Evolutionary conservation across 2,329 filamentous ascomycete genomes (phyloP).

Genomic region (Geosmithia putterillii): DNA sequence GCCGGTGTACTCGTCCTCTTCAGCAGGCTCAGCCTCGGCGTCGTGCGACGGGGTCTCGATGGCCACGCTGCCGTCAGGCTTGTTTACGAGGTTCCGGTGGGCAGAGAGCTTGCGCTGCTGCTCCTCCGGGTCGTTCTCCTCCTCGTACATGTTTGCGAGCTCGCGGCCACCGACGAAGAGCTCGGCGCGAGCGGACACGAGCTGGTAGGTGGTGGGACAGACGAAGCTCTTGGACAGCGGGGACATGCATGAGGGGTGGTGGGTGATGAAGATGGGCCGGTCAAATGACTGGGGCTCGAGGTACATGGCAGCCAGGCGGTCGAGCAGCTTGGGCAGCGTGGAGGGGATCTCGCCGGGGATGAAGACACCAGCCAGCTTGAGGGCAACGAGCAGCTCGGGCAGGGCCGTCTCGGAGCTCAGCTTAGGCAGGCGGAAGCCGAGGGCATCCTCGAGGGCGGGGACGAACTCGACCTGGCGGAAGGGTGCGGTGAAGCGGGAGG

Average conservation of each 20-base stretch:
- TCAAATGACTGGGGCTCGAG: conserved; percentile 63
- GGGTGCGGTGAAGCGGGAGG: conserved; percentile 34
- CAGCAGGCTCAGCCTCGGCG: conserved; percentile 1
- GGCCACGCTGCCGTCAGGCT: conserved; percentile 16
- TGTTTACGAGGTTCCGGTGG: conserved; percentile 28
- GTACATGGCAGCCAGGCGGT: conserved; percentile 63
- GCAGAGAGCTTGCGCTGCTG: conserved; percentile 72
- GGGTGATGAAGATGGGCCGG: conserved; percentile 69
- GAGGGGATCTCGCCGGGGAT: conserved; percentile 51
- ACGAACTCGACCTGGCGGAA: conserved; percentile 72
- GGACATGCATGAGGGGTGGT: conserved; percentile 84
- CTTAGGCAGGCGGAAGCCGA: conserved; percentile 54
- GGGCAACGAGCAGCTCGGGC: conserved; percentile 37
- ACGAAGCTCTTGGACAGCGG: conserved; percentile 80
- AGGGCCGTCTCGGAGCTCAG: conserved; percentile 43
- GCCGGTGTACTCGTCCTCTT: not conserved
- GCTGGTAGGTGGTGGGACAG: conserved; percentile 55
- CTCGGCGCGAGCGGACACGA: conserved; percentile 71
- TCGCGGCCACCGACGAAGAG: conserved; percentile 73
- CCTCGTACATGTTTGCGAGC: conserved; percentile 93
- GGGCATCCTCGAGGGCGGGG: conserved; percentile 57
- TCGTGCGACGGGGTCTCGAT: conserved; percentile 10
- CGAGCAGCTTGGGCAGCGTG: conserved; percentile 59
- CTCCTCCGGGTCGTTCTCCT: conserved; percentile 85
- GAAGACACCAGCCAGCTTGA: conserved; percentile 46